phyloP scores from a whole-genome alignment of 1,139 yeast species.

The Nadsonia commutata region DNA sequence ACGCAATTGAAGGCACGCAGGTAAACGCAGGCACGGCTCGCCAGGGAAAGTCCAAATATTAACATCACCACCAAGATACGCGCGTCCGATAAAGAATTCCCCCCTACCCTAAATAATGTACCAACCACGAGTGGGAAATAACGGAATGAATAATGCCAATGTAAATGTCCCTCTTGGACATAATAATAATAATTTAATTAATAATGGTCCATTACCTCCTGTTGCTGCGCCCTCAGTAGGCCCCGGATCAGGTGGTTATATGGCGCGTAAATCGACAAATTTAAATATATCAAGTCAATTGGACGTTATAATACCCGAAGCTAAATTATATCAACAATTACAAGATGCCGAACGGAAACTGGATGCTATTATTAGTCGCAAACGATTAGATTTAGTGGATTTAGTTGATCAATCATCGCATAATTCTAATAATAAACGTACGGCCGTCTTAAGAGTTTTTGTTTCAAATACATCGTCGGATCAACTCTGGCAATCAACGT shows the following conservation, averaged over 20 bases:
- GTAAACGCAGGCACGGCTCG: too few species aligned
- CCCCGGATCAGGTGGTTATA: too few species aligned
- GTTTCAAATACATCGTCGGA: slow-evolving; percentile 70
- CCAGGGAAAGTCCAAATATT: too few species aligned
- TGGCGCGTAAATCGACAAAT: slow-evolving; percentile 48
- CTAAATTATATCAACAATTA: slow-evolving; percentile 52
- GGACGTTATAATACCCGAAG: slow-evolving; percentile 55
- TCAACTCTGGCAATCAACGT: slow-evolving; percentile 69
- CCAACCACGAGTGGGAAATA: too few species aligned
- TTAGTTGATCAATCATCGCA: slow-evolving; percentile 23
- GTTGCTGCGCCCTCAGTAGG: neutral
- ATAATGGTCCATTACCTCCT: neutral
- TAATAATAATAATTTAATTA: too few species aligned
- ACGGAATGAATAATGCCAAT: too few species aligned
- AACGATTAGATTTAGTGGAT: slow-evolving; percentile 76
- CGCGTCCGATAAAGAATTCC: too few species aligned
- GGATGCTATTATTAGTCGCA: slow-evolving; percentile 70
- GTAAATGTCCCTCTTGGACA: too few species aligned
- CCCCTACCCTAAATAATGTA: too few species aligned
- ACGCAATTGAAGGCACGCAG: too few species aligned
- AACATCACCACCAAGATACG: too few species aligned
- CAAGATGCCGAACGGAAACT: slow-evolving; percentile 65
- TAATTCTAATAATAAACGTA: slow-evolving; percentile 28
- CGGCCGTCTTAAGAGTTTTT: slow-evolving; percentile 57
- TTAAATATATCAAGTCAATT: slow-evolving; percentile 47